These are phyloP conservation scores for Kodamaea ohmeri DNA, from an alignment of 1,139 yeast species.

Conservation along the genomic window DNA sequence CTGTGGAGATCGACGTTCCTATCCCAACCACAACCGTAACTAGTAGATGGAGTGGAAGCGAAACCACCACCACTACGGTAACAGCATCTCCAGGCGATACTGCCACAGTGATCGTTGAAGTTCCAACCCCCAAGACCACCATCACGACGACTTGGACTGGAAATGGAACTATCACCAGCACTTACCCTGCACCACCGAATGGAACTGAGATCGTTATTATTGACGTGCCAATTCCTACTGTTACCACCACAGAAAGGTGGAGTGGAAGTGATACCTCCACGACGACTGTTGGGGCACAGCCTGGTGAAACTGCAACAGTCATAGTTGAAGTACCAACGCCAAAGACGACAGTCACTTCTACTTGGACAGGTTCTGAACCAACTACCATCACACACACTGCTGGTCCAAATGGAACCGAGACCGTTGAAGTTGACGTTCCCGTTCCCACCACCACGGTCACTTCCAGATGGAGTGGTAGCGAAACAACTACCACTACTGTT, in stretches of 20 bases:
- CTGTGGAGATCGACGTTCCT: no score
- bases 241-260: constrained; percentile 15
- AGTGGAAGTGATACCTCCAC: constrained; percentile 10
- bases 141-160: no score
- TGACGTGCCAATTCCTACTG: constrained; percentile 15
- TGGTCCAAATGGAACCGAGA: neutral
- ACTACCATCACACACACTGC: neutral
- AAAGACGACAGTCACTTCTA: constrained; percentile 9
- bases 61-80: no score
- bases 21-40: no score
- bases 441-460: neutral
- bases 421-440: neutral
- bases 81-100: no score
- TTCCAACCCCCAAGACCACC: no score
- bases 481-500: neutral
- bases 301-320: constrained; percentile 11
- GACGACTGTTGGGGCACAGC: constrained; percentile 10
- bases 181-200: no score
- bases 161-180: no score
- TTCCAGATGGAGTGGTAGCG: neutral
- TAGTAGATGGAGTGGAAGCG: no score
- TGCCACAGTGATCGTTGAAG: no score
- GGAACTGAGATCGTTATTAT: no score
- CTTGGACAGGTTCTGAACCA: constrained; percentile 10
- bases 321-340: constrained; percentile 15